Percentiles rank a stretch among this genome's conserved stretches.
Evolutionary conservation across 495 filamentous ascomycete species (phyloP).

Genomic region (Penicillium taxi): DNA sequence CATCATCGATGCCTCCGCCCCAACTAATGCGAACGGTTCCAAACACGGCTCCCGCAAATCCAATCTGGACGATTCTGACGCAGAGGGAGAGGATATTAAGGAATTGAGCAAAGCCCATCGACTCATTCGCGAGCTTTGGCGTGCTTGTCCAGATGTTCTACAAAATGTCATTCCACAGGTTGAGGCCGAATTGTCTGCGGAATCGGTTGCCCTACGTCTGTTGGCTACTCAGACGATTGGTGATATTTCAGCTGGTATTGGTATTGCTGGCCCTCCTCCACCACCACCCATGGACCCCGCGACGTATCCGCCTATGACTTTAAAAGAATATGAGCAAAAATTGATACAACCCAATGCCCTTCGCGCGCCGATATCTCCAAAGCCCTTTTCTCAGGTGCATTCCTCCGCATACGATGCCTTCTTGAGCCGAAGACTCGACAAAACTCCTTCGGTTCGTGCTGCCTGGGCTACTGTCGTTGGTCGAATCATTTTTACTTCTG

Average conservation of each 20-base stretch:
- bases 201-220: constrained; percentile 76
- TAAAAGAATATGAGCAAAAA: constrained; percentile 49
- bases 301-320: constrained; percentile 65
- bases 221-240: constrained; percentile 89
- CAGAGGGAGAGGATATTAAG: constrained; percentile 77
- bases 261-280: constrained; percentile 75
- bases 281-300: constrained; percentile 65
- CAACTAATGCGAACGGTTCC: constrained; percentile 28
- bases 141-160: constrained; percentile 78
- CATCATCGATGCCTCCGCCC: constrained; percentile 74
- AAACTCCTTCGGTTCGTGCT: constrained; percentile 66
- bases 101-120: constrained; percentile 85
- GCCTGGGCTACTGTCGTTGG: constrained; percentile 82
- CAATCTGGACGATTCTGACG: constrained; percentile 62
- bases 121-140: constrained; percentile 88
- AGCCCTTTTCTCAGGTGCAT: constrained; percentile 76
- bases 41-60: constrained; percentile 41
- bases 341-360: constrained; percentile 55
- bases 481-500: constrained; percentile 72
- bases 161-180: constrained; percentile 91
- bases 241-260: constrained; percentile 86
- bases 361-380: constrained; percentile 68
- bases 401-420: constrained; percentile 71
- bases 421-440: constrained; percentile 75
- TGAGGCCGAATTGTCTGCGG: constrained; percentile 84